A percentile compares a stretch with the other conserved stretches of the same genome.
phyloP scores from a whole-genome alignment of 2,329 filamentous ascomycete species.

The Stemphylium lycopersici region DNA sequence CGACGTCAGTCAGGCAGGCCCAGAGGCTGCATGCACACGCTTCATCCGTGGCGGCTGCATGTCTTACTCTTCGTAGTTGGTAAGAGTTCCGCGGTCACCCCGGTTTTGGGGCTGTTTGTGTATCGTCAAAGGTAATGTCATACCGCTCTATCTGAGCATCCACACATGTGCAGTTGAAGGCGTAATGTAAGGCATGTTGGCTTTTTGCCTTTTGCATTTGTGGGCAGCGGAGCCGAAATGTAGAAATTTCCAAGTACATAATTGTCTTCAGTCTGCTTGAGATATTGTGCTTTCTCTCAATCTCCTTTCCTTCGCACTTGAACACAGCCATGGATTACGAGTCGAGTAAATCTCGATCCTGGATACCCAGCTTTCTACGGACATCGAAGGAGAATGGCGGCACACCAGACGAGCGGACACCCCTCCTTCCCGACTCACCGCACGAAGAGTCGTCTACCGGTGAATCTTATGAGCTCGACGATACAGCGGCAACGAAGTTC shows the following conservation, averaged over 20 bases:
- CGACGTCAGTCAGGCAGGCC: conserved; percentile 24
- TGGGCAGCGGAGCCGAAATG: not conserved
- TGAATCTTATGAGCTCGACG: conserved; percentile 49
- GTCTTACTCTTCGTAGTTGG: conserved; percentile 14
- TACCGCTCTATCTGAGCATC: conserved; percentile 26
- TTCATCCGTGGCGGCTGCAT: conserved; percentile 24
- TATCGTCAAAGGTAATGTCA: conserved; percentile 33
- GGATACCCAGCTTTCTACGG: conserved; percentile 38
- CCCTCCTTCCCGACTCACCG: conserved; percentile 51
- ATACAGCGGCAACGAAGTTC: conserved; percentile 40
- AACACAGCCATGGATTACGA: conserved; percentile 31
- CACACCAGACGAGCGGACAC: conserved; percentile 51
- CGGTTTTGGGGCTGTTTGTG: conserved; percentile 24
- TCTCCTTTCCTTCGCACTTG: not conserved
- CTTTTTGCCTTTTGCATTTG: conserved; percentile 9
- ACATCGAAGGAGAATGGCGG: conserved; percentile 24
- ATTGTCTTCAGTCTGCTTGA: not conserved
- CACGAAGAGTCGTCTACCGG: conserved; percentile 44
- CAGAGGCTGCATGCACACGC: conserved; percentile 28
- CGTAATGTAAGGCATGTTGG: conserved; percentile 19
- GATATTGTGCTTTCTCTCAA: not conserved
- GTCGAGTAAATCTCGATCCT: conserved; percentile 28
- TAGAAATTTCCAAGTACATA: conserved; percentile 1
- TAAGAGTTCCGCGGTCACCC: conserved; percentile 22
- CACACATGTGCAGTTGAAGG: conserved; percentile 10